phyloP scores from a whole-genome alignment of 73 alveolate species.

The Paraurostyla sp. region DNA sequence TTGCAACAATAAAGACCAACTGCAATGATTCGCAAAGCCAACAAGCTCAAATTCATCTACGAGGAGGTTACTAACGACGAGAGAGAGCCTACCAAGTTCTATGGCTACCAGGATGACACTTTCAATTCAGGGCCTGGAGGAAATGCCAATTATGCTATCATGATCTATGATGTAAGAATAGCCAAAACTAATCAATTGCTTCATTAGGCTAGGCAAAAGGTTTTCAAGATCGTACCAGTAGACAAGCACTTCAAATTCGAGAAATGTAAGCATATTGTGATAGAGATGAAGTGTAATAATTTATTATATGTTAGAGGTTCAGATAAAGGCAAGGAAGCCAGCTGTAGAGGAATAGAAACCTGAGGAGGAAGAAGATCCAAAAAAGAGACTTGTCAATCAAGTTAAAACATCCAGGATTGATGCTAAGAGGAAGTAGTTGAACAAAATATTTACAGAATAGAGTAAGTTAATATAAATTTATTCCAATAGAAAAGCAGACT shows the following conservation, averaged over 20 bases:
- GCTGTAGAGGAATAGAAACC: background rate
- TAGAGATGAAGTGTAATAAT: background rate
- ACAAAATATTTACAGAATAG: no score
- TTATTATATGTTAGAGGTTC: conserved; percentile 9
- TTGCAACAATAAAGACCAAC: no score
- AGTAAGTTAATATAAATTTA: no score
- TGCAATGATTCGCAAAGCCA: no score
- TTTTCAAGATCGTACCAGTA: conserved; percentile 39
- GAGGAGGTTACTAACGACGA: conserved; percentile 11
- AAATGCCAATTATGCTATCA: conserved; percentile 30
- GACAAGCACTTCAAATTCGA: conserved; percentile 50
- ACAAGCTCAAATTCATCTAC: conserved; percentile 3
- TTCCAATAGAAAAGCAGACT: no score
- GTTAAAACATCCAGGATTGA: no score
- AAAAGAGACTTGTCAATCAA: no score
- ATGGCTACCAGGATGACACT: conserved; percentile 40
- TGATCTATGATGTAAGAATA: conserved; percentile 57
- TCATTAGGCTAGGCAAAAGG: conserved; percentile 26
- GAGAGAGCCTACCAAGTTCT: conserved; percentile 38
- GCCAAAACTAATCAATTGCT: no score
- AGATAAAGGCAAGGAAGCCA: background rate
- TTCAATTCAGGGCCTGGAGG: conserved; percentile 5
- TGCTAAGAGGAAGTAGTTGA: no score
- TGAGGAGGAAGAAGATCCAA: background rate
- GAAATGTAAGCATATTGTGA: conserved; percentile 13